Conservation (phyloP, 192 early-diverging fungal genomes). For the Backusella westeae region DNA sequence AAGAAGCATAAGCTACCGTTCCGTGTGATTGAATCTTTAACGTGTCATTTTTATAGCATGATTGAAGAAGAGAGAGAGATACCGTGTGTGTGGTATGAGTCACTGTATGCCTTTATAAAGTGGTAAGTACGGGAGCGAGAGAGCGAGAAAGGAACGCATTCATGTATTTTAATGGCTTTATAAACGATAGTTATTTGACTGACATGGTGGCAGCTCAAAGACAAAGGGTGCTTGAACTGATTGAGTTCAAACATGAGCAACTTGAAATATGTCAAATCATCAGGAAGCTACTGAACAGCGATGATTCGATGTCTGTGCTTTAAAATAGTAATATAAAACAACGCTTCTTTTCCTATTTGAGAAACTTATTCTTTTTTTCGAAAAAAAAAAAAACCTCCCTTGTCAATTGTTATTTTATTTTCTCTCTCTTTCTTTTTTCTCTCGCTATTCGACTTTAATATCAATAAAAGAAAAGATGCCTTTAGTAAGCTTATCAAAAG, state of each 20-base stretch:
- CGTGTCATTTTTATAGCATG: not conserved
- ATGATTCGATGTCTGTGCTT: not conserved
- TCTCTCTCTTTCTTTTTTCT: not conserved
- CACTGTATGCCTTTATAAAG: constrained; percentile 4
- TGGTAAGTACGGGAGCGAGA: not conserved
- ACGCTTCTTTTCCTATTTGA: not conserved
- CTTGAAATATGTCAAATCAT: not conserved
- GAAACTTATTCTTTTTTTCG: not conserved
- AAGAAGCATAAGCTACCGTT: constrained; percentile 2
- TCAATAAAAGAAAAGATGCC: constrained; percentile 25
- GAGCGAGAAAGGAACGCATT: not conserved
- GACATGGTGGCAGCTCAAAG: not conserved
- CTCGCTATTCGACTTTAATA: not conserved
- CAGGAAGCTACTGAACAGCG: not conserved
- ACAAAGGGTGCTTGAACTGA: not conserved
- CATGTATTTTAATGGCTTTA: not conserved
- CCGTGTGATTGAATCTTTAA: constrained; percentile 4
- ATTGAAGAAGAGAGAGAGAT: not conserved
- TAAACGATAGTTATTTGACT: not conserved
- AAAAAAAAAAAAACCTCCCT: not conserved
- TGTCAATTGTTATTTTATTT: not conserved
- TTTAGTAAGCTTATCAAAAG: constrained; percentile 25
- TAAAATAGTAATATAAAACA: not conserved
- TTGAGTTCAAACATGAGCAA: not conserved
- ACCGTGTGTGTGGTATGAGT: constrained; percentile 13